Base-by-base conservation (phyloP, 257 asterid genomes). In the Jacaranda mimosifolia region DNA sequence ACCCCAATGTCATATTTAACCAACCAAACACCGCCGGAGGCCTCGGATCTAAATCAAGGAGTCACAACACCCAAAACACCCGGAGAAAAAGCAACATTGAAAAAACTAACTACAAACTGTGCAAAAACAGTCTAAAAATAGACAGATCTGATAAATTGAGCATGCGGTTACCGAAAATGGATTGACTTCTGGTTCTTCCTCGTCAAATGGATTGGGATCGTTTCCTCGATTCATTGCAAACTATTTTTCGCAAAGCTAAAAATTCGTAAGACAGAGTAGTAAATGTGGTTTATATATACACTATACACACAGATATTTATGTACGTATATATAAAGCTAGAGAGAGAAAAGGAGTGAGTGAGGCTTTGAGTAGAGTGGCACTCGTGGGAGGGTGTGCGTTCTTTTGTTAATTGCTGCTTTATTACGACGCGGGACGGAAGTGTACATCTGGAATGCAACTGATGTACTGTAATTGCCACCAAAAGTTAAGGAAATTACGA, bases 171-270 rank as follows among this genome's bases (percentile, higher is more conserved):
- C 99, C 97, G 98, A 84, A 84, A 96, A 96, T 43, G 99, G 99
- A 87, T 96, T 96, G 91, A 96, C 97, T 89, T 91, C 99, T 14
- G 83, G 98, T 64, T 91, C 94, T 74, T 82, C 98, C 83, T 93
- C 99, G 80, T 88, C 97, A 80, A 96, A 93, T 7, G 99, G 98
- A 83, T 96, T 96, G n/a, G 93, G 95, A 81, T 96, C 99, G 88
- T 82, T 85, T 55, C 89, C 81, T 38, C 97, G 96, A 86, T 76
- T 87, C 99, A 93, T 94, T 42, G 78, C 85, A 82, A 43, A 73
- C 76, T 42, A 70, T 19, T 65, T 21, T 36, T 26, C 40, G 62
- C 77, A 57, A 75, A 77, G 45, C 81, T 66, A 65, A n/a, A 78
- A 65, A 63, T 48, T 56, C 46, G n/a, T 42, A 72, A 43, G 36